Percentiles rank a stretch among this genome's conserved stretches.
phyloP scores from a whole-genome alignment of 2,329 filamentous ascomycete genomes.

The Colletotrichum sp. region DNA sequence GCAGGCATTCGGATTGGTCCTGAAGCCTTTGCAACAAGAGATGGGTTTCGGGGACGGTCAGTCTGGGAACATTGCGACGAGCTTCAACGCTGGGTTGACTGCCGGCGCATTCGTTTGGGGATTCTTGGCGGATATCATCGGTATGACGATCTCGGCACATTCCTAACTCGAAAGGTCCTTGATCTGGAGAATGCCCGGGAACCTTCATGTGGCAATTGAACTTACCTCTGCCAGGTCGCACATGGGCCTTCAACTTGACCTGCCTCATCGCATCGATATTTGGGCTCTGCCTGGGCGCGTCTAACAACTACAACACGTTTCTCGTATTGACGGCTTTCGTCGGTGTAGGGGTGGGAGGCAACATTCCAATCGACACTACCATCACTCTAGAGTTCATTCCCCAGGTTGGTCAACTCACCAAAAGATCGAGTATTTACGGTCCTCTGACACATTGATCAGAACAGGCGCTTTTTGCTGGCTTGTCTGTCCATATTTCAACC shows the following conservation, averaged over 20 bases:
- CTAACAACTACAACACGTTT: constrained; percentile 54
- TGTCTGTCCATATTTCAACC: constrained; percentile 61
- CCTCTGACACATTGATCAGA: constrained; percentile 12
- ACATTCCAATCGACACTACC: constrained; percentile 61
- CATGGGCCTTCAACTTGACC: constrained; percentile 64
- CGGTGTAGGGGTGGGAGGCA: constrained; percentile 58
- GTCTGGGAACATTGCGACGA: constrained; percentile 54
- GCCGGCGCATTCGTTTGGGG: constrained; percentile 63
- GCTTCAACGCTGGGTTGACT: constrained; percentile 59
- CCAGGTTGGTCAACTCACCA: constrained; percentile 29
- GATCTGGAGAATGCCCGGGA: background rate
- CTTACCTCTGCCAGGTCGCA: constrained; percentile 38
- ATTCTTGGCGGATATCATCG: constrained; percentile 55
- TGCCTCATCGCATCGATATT: constrained; percentile 60
- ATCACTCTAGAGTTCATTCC: constrained; percentile 63
- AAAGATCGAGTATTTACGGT: fast-evolving
- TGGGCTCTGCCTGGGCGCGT: constrained; percentile 55
- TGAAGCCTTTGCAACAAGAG: constrained; percentile 61
- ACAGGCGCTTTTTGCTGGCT: constrained; percentile 56
- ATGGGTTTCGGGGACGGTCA: constrained; percentile 49
- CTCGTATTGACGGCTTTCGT: constrained; percentile 59
- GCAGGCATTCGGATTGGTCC: constrained; percentile 60
- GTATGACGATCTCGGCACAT: constrained; percentile 22
- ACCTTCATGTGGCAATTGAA: background rate
- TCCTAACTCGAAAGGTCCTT: background rate